A percentile compares a stretch with the other conserved stretches of the same genome.
phyloP scores from a whole-genome alignment of 1,139 yeast genomes.

The Tardiomyces blankii region DNA sequence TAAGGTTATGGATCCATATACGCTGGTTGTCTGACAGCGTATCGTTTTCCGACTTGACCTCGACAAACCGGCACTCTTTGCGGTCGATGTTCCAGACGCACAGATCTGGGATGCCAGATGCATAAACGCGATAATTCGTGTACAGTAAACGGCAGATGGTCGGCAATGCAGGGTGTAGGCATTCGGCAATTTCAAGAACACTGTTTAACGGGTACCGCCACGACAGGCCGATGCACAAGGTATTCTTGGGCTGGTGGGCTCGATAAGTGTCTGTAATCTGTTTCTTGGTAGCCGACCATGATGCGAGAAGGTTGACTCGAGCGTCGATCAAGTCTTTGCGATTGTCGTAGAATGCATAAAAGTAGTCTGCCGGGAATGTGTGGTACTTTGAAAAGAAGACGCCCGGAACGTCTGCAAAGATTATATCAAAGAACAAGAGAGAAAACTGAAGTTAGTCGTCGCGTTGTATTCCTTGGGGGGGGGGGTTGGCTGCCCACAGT shows the following conservation, averaged over 20 bases:
- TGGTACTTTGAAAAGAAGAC: slow-evolving; percentile 27
- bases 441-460: slow-evolving; percentile 4
- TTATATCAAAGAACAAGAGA: slow-evolving; percentile 9
- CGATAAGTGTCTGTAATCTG: neutral
- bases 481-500: slow-evolving; percentile 1
- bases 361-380: slow-evolving; percentile 22
- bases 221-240: slow-evolving; percentile 20
- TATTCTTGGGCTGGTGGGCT: slow-evolving; percentile 9
- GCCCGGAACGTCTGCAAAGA: slow-evolving; percentile 12
- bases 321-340: slow-evolving; percentile 12
- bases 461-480: neutral
- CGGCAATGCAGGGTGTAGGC: slow-evolving; percentile 18
- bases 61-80: slow-evolving; percentile 18
- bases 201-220: slow-evolving; percentile 22
- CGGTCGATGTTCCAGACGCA: slow-evolving; percentile 21
- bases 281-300: neutral
- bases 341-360: slow-evolving; percentile 13
- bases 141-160: slow-evolving; percentile 20
- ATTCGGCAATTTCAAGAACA: slow-evolving; percentile 17
- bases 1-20: slow-evolving; percentile 27
- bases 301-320: slow-evolving; percentile 8
- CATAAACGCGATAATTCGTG: slow-evolving; percentile 19
- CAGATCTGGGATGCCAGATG: slow-evolving; percentile 29
- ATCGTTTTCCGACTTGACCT: slow-evolving; percentile 30
- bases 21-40: slow-evolving; percentile 28